Base-by-base conservation (phyloP, 371 early-diverging fungal species). In the Dinochytrium kinnereticum region DNA sequence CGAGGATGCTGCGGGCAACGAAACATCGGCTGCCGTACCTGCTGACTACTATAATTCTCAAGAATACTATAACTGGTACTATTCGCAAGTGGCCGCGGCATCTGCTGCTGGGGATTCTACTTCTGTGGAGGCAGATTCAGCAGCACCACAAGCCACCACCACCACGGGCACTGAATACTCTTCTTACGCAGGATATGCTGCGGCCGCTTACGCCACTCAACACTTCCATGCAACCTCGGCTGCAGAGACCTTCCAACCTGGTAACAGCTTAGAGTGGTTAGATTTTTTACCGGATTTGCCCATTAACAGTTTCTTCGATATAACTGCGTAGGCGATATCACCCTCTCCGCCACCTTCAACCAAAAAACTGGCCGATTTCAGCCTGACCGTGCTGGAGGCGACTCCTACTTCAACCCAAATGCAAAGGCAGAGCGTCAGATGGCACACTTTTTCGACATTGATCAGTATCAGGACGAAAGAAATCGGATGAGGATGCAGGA, bases 401-500 rank as follows among this genome's bases (percentile, higher is more conserved):
- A 74, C 17, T 64, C 75, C n/a, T 71, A 81, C 65, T 81, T 79
- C 71, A 71, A 76, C 59, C 82, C 71, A 37, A 38, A 34, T 51
- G 64, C 76, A 0, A 81, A 81, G 69, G 79, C 82, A n/a, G 72
- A 73, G 36, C 79, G 82, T 3, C 82, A 81, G 65, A 77, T 78
- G 79, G 51, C 59, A 37, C 64, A 70, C 40, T 81, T 69, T 61
- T 81, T 81, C 61, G 79, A 81, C 64, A 71, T 75, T 55, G 72
- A 75, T 28, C 51, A 38, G 53, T 81, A 77, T 57, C 82, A 81
- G 50, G 77, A 77, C 31, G 76, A 81, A 51, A 66, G 78, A 33
- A 76, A 78, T 28, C 37, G 53, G 37, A 37, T 74, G 34, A 68
- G 68, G 36, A 1, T 69, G 55, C 76, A 75, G 66, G 51, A 68